Evolutionary conservation across 805 yeast genomes (phyloP).

Genomic region (Saturnispora zaruensis): DNA sequence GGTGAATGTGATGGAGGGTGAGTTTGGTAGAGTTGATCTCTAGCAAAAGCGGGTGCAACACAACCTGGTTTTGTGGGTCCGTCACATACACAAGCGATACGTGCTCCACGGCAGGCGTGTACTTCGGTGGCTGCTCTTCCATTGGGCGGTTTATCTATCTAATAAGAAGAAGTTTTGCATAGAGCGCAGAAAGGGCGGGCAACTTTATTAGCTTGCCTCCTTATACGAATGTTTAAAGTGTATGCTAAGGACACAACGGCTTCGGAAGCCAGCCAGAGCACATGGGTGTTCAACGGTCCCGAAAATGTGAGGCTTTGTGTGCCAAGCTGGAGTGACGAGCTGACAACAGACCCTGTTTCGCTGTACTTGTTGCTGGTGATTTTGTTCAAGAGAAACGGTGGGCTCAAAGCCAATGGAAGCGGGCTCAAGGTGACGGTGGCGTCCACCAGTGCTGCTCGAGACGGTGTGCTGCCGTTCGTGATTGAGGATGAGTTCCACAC

Average conservation of each 20-base stretch:
- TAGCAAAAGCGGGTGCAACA: conserved; percentile 19
- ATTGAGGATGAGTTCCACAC: conserved; percentile 37
- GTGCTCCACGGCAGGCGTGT: conserved; percentile 23
- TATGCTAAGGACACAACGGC: not conserved
- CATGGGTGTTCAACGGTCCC: not conserved
- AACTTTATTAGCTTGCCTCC: not conserved
- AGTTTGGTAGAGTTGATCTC: conserved; percentile 29
- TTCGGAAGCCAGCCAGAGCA: not conserved
- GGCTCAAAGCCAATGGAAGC: not conserved
- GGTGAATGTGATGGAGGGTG: conserved; percentile 19
- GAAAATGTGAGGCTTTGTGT: conserved; percentile 5
- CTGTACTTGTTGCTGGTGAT: not conserved
- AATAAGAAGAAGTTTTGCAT: not conserved
- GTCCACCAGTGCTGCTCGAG: conserved; percentile 41
- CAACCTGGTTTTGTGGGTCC: not conserved
- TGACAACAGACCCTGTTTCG: not conserved
- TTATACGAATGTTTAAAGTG: not conserved
- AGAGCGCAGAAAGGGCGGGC: not conserved
- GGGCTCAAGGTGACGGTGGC: conserved; percentile 30
- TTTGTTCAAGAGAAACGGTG: not conserved
- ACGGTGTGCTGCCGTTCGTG: conserved; percentile 46
- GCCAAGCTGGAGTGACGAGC: not conserved
- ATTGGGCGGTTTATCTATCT: not conserved
- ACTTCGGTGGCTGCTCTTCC: conserved; percentile 16
- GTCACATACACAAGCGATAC: conserved; percentile 18